Base-by-base conservation (phyloP, 2,329 filamentous ascomycete species). In the Trichoderma sp. region DNA sequence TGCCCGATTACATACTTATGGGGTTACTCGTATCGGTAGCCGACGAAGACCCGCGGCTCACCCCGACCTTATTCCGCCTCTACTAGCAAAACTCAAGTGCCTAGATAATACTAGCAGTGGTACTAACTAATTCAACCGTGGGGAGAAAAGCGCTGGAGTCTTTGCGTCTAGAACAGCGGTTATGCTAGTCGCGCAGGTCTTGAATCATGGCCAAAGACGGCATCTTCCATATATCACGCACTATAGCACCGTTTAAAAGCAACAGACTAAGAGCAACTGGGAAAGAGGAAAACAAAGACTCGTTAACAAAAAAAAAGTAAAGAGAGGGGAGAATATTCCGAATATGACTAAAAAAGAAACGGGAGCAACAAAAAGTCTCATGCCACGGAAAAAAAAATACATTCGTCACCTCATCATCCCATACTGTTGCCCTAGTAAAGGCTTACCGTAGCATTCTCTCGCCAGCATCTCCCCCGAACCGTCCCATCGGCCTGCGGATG, bases 201-300 rank as follows among this genome's bases (percentile, higher is more conserved):
- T 53, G 47, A 64, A 64, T 64, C 61, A 55, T 64, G 61, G 16
- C 37, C 24, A 55, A 35, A 35, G 33, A 40, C 61, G 33, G 10
- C 24, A 52, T 43, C 8, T 43, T 29, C 11, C 33, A 43, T 55
- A 64, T 56, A 64, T 64, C 61, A 55, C 61, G 52, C 61, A 64
- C 43, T 7, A 55, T 27, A 16, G 1, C 11, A 63, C 19, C 16
- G 47, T 24, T 8, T 13, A 37, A 6, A 19, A 11, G 49, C 49
- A 10, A 3, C 24, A 29, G 55, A 35, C 29, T 21, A 40, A 33
- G 37, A 35, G 29, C n/a, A 43, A 64, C 19, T 11, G n/a, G 24
- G 37, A 21, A 35, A 47, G 31, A 43, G 37, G 37, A 5, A n/a
- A 43, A 19, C 37, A 43, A 35, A 33, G 2, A 11, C 29, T 1